Evolutionary conservation across 2,329 filamentous ascomycete species (phyloP), one percentile per base, ranked within the genome.

Genomic region (Cryphonectria radicalis): DNA sequence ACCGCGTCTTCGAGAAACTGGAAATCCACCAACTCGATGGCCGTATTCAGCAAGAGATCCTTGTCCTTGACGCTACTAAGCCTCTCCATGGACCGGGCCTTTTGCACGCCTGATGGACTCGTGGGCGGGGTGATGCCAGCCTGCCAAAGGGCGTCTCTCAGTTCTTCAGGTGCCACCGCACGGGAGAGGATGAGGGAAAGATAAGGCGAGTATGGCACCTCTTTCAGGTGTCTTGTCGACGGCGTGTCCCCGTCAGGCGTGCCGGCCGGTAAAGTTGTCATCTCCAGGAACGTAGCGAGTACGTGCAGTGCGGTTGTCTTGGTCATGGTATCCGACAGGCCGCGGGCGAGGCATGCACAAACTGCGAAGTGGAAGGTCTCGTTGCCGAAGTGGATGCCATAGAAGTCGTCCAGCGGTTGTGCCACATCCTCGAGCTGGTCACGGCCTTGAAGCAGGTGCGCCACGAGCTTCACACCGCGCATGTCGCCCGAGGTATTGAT

Each of bases 311-410:
- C 86, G 19, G 86, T 87, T 14, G 84, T 78, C 74, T 87, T 88
- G 11, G 90, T 92, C 55, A 85, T 82, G 1, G 87, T 86, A 74
- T 92, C 90, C 0, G 89, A 89, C 19, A 92, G 82, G 1, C 90
- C 90, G 59, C 90, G 86, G 3, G 89, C 86, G 4, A 92, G 81
- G 73, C 88, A 90, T 22, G 89, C 89, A 75, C 88, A 90, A 0
- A 91, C 86, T 0, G 90, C 90, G 74, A 89, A 90, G 76, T 92
- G 90, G 77, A 92, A 92, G 72, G 86, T 90, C 22, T 92, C 88
- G 7, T 81, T 78, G 43, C 84, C 88, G 76, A 92, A 92, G 73
- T 89, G 88, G 55, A 92, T 86, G 7, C 89, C 90, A 73, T 91
- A 92, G 7, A 87, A 85, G 40, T 91, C 88, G 73, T 92, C 90